phyloP scores from a whole-genome alignment of 129 eudicot species.

The Ambrosia trifida region DNA sequence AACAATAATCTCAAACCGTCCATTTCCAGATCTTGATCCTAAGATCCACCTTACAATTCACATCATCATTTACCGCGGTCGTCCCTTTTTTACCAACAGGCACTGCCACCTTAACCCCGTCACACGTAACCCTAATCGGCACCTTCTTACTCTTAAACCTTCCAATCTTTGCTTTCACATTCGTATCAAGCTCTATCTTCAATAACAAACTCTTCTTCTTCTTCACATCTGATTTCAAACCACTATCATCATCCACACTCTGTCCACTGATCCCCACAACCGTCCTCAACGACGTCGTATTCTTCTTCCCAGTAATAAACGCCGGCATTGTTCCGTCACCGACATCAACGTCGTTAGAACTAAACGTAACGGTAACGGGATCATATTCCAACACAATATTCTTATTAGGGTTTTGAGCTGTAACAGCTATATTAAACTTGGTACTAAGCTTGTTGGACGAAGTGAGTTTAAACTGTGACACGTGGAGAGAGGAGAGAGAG shows the following conservation, averaged over 20 bases:
- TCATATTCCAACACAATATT: constrained; percentile 52
- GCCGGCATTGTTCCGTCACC: constrained; percentile 52
- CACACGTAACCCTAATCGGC: constrained; percentile 43
- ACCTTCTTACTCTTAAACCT: constrained; percentile 42
- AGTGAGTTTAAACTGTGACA: constrained; percentile 59
- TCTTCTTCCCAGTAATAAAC: constrained; percentile 45
- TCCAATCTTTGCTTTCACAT: constrained; percentile 49
- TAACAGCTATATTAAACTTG: constrained; percentile 44
- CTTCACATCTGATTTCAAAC: constrained; percentile 2
- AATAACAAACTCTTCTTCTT: constrained; percentile 1
- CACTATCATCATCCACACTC: background rate
- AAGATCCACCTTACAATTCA: background rate
- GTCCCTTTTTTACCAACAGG: constrained; percentile 38
- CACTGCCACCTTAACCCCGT: constrained; percentile 33
- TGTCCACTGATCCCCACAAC: constrained; percentile 15
- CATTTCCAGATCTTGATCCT: constrained; percentile 13
- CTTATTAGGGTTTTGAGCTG: constrained; percentile 62
- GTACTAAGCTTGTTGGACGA: constrained; percentile 43
- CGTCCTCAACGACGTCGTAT: constrained; percentile 42
- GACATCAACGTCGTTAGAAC: constrained; percentile 36
- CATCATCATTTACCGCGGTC: background rate
- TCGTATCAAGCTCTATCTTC: constrained; percentile 44
- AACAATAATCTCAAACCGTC: background rate
- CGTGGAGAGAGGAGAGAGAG: constrained; percentile 55
- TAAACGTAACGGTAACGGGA: constrained; percentile 36